Evolutionary conservation across 768 basidiomycete genomes (phyloP).

Genomic region (Exsudoporus frostii): DNA sequence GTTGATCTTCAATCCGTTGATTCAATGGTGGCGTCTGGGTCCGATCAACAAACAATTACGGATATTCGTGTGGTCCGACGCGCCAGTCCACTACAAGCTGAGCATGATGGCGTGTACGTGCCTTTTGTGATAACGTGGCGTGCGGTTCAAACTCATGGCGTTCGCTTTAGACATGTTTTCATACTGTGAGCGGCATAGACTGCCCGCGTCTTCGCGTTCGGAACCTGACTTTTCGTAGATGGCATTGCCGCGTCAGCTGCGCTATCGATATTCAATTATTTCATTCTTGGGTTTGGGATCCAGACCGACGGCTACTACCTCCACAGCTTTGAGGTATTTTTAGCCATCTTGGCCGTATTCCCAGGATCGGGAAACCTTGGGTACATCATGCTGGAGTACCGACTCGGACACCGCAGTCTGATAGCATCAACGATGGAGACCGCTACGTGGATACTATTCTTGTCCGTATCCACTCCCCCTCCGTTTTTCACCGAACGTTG

Average conservation of each 20-base stretch:
- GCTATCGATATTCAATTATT: constrained; percentile 67
- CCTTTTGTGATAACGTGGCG: not conserved
- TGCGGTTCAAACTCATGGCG: constrained; percentile 1
- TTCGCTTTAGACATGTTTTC: constrained; percentile 45
- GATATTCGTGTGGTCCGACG: constrained; percentile 72
- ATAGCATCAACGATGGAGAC: constrained; percentile 23
- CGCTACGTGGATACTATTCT: constrained; percentile 33
- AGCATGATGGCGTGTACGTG: constrained; percentile 52
- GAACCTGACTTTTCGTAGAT: constrained; percentile 12
- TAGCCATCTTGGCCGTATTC: constrained; percentile 71
- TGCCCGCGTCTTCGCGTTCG: constrained; percentile 5
- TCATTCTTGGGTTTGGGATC: constrained; percentile 68
- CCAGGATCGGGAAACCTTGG: constrained; percentile 70
- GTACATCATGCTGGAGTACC: constrained; percentile 69
- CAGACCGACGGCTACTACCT: constrained; percentile 75
- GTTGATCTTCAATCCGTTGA: constrained; percentile 83
- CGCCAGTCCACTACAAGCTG: constrained; percentile 80
- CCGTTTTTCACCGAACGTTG: no score
- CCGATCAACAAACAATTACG: constrained; percentile 83
- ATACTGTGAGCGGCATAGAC: constrained; percentile 38
- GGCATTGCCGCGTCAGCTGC: constrained; percentile 66
- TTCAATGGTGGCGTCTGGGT: constrained; percentile 72
- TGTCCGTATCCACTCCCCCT: constrained; percentile 22
- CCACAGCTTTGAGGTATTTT: constrained; percentile 77
- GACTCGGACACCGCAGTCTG: constrained; percentile 45